Evolutionary conservation across 1,139 yeast genomes (phyloP), one percentile per base, ranked within the genome.

Genomic region (Blastobotrys ciferrii): DNA sequence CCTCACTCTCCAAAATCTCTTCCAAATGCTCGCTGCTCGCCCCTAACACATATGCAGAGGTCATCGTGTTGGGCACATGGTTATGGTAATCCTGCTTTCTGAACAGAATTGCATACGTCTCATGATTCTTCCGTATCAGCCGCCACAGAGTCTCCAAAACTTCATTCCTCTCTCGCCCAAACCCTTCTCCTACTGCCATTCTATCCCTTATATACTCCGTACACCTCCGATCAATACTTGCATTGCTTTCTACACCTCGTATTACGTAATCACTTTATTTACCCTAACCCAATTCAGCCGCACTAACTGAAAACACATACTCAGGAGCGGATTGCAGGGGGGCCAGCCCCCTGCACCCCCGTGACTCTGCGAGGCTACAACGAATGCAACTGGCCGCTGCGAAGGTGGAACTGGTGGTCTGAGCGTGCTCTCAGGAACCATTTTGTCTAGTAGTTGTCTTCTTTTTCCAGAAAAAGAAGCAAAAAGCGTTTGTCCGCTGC

Each of bases 61-160:
- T 45, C 33, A 58, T 35, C 9, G 50, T 46, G 52, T 67, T 70
- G 4, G 66, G 62, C 41, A 59, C 38, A 45, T 65, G 69, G 45
- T 67, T 67, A 49, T 65, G 69, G 45, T 60, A 63, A 45, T 48
- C 47, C 12, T 63, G 55, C 42, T 58, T 39, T 38, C 65, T 57
- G 53, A 56, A 64, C 41, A 63, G 50, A 15, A 64, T 57, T 14
- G 62, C 64, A 42, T 58, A 62, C 6, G 53, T 56, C 25, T 53
- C 53, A 44, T 67, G 66, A 48, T 67, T 67, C 6, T 64, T 66
- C 13, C 60, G 49, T 2, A 65, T 45, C 7, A 63, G 56, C 32
- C 59, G 59, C 13, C 48, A 45, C 14, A 60, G 53, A 42, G 23
- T 11, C 13, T 23, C 9, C 9, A 23, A 9, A 6, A 9, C 28